Conservation (phyloP, 441 rosid genomes). For the Arabidopsis hybrid region DNA sequence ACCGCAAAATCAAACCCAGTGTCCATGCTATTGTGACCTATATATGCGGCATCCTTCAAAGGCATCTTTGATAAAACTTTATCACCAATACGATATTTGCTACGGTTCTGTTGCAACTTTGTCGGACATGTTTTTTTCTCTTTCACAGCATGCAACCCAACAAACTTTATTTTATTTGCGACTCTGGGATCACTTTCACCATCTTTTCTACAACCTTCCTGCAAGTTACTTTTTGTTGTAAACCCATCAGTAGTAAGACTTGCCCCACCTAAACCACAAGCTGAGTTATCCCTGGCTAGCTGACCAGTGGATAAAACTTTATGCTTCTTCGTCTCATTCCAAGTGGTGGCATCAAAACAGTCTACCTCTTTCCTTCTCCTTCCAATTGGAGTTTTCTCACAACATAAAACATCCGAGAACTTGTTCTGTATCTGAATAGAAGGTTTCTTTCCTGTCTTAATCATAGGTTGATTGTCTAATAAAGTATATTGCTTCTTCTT, state of each 20-base stretch:
- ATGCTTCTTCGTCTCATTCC: slow-evolving; percentile 53
- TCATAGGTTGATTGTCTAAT: slow-evolving; percentile 34
- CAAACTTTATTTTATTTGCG: slow-evolving; percentile 42
- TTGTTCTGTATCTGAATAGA: slow-evolving; percentile 41
- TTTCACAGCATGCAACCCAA: slow-evolving; percentile 40
- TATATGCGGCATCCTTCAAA: slow-evolving; percentile 45
- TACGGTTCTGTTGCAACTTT: slow-evolving; percentile 47
- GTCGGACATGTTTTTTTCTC: slow-evolving; percentile 35
- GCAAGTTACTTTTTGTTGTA: slow-evolving; percentile 46
- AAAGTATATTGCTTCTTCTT: slow-evolving; percentile 38
- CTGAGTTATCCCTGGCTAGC: slow-evolving; percentile 44
- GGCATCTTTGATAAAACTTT: slow-evolving; percentile 40
- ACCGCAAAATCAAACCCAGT: slow-evolving; percentile 46
- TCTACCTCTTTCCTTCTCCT: slow-evolving; percentile 45
- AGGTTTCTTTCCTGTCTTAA: slow-evolving; percentile 42
- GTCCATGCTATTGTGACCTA: slow-evolving; percentile 39
- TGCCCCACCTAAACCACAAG: slow-evolving; percentile 41
- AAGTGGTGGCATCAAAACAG: slow-evolving; percentile 34
- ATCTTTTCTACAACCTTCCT: slow-evolving; percentile 45
- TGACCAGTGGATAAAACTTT: slow-evolving; percentile 43
- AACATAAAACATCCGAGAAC: slow-evolving; percentile 27
- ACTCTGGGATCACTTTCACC: slow-evolving; percentile 39
- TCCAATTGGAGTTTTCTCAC: slow-evolving; percentile 39
- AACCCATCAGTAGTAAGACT: slow-evolving; percentile 22
- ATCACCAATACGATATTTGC: slow-evolving; percentile 42